phyloP scores from a whole-genome alignment of 495 filamentous ascomycete species.

The Paragyromitra xinjiangensis region DNA sequence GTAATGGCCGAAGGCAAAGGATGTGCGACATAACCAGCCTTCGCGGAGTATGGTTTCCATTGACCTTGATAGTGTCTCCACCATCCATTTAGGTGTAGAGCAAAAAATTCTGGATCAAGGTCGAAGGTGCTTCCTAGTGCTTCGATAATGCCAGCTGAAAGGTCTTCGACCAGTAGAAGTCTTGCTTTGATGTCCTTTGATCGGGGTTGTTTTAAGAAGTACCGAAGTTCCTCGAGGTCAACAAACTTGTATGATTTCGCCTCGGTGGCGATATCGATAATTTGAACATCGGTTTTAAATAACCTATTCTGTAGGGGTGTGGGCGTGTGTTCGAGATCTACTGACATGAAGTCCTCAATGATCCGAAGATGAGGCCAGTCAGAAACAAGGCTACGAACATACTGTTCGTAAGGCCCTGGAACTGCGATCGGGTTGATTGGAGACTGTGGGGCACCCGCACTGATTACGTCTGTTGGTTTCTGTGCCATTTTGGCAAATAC shows the following conservation, averaged over 20 bases:
- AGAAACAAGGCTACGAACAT: neutral
- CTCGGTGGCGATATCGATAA: neutral
- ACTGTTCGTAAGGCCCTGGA: neutral
- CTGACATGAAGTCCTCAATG: neutral
- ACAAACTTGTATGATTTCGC: neutral
- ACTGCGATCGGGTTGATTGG: neutral
- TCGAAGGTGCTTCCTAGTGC: constrained; percentile 4
- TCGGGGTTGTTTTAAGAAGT: neutral
- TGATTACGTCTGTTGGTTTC: neutral
- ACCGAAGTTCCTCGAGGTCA: neutral
- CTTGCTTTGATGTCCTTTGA: neutral
- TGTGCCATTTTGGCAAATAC: neutral
- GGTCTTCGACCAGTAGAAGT: neutral
- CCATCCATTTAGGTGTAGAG: constrained; percentile 9
- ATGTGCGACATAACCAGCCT: neutral
- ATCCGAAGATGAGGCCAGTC: neutral
- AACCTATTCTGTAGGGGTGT: neutral
- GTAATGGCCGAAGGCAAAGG: neutral
- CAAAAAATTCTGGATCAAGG: constrained; percentile 21
- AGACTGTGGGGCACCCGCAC: neutral
- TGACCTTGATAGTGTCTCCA: neutral
- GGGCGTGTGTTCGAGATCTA: neutral
- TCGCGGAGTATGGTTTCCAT: neutral
- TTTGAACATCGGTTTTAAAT: neutral
- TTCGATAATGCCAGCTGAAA: constrained; percentile 15